Evolutionary conservation across 495 filamentous ascomycete species (phyloP), one percentile per base, ranked within the genome.

Genomic region (Penicillium chermesinum): DNA sequence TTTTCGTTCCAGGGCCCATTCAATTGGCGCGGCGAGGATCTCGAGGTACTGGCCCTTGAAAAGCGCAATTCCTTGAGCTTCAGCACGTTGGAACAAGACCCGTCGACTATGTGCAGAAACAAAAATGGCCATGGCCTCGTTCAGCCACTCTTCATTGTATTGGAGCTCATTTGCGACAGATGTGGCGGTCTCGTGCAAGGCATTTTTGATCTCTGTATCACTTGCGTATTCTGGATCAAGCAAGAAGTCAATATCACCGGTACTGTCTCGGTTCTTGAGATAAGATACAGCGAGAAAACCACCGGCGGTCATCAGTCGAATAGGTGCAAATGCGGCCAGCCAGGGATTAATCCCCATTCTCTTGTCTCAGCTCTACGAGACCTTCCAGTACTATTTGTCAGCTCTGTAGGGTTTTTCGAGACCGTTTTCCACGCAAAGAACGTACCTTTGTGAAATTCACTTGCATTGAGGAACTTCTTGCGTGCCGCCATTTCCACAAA

Each of bases 1-100:
- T 18, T 68, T 68, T 2, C 60, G 48, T 39, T 68, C 62, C 13
- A 68, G 60, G 0, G 65, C 62, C 62, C 63, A 66, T 39, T 68
- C 65, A 9, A 68, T 9, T n/a, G 65, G 62, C 6, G 48, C 61
- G 0, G 62, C 63, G 4, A 65, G 52, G 8, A 62, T 34, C 13
- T 44, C 41, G 4, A 67, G 41, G 36, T 65, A 38, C 7, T 46
- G 19, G 0, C 62, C 58, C 13, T 60, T 38, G 39, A 50, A 67
- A 2, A 67, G 46, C 0, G 52, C 46, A n/a, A 67, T 67, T 13
- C 49, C 46, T 39, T 65, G 62, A 43, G 54, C 50, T n/a, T 54
- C 44, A 4, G 62, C 64, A 37, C 39, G 25, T 34, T 57, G 35
- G 20, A 63, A 63, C 10, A 65, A 41, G 2, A 16, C 10, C 20